Percentiles rank a stretch among this genome's conserved stretches.
Conservation (phyloP, 768 basidiomycete species). For the Tulasnella sp. region DNA sequence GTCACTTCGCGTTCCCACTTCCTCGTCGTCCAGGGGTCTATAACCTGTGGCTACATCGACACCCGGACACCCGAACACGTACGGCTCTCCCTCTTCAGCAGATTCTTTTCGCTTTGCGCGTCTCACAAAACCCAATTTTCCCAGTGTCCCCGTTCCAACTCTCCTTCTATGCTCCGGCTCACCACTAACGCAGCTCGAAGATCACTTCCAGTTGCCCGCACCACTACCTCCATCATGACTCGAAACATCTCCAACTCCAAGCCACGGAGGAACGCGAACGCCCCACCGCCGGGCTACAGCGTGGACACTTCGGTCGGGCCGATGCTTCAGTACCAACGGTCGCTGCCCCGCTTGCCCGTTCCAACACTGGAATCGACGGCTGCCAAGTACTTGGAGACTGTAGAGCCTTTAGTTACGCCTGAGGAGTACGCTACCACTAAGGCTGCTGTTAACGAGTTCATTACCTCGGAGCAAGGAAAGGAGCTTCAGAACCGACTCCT, state of each 20-base stretch:
- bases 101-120: background rate
- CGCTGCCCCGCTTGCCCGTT: conserved; percentile 47
- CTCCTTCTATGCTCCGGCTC: conserved; percentile 3
- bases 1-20: background rate
- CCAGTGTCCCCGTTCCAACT: background rate
- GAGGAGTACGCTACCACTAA: conserved; percentile 50
- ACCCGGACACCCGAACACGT: background rate
- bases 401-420: conserved; percentile 62
- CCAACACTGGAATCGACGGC: conserved; percentile 74
- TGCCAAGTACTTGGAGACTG: conserved; percentile 77
- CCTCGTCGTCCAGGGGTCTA: background rate
- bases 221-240: background rate
- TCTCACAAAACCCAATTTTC: background rate
- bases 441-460: conserved; percentile 51
- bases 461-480: conserved; percentile 51
- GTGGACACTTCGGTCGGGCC: conserved; percentile 14
- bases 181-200: background rate
- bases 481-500: conserved; percentile 71
- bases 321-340: conserved; percentile 14
- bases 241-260: background rate
- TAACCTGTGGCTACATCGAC: background rate
- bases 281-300: conserved; percentile 2
- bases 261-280: background rate
- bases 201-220: background rate
- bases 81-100: background rate